Conservation (phyloP, 192 early-diverging fungal species). For the Rhizophagus clarus region DNA sequence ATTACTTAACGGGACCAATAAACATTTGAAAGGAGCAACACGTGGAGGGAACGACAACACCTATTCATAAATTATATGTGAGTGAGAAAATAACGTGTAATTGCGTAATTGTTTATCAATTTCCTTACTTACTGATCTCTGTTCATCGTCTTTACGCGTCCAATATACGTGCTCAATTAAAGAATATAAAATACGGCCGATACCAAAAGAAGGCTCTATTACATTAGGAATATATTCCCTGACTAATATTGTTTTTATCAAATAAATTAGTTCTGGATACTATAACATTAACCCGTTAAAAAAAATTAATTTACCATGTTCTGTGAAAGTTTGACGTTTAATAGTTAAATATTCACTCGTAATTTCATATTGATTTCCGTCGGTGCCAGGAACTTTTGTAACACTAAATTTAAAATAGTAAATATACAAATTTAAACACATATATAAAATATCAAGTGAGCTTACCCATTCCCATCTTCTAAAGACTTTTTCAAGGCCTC, state of each 20-base stretch:
- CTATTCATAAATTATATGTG: conserved; percentile 26
- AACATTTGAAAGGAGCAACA: conserved; percentile 95
- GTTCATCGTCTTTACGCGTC: conserved; percentile 87
- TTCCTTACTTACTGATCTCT: conserved; percentile 49
- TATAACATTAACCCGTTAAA: neutral
- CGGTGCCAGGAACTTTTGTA: conserved; percentile 3
- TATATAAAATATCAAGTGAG: conserved; percentile 41
- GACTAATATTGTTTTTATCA: conserved; percentile 42
- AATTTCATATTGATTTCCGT: conserved; percentile 25
- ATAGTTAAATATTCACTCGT: conserved; percentile 38
- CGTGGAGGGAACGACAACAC: conserved; percentile 89
- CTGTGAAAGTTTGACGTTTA: conserved; percentile 40
- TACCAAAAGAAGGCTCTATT: conserved; percentile 99
- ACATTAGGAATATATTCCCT: conserved; percentile 98
- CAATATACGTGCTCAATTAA: conserved; percentile 95
- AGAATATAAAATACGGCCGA: conserved; percentile 96
- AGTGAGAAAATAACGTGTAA: neutral
- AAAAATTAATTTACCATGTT: conserved; percentile 36
- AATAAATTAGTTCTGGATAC: neutral
- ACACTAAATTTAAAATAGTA: neutral
- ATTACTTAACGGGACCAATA: conserved; percentile 85
- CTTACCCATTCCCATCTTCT: conserved; percentile 67
- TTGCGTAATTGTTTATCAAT: too few relatives aligned
- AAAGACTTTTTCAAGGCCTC: conserved; percentile 60
- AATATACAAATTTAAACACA: conserved; percentile 36